Base-by-base conservation (phyloP, 73 alveolate species). In the Paramecium sonneborni region DNA sequence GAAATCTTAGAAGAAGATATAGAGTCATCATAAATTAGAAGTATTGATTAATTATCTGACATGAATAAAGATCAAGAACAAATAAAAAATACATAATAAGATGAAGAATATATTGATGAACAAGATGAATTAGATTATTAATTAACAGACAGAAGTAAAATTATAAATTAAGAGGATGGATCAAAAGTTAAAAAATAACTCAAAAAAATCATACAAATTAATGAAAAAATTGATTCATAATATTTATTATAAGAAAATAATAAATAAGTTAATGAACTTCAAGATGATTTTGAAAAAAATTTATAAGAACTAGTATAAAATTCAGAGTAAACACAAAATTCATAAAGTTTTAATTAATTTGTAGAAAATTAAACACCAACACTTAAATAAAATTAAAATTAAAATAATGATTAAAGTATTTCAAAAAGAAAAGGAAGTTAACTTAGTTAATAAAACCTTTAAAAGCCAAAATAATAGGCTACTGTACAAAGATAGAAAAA, bases 81-180 rank as follows among this genome's bases (percentile, higher is more conserved):
- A 35, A 6, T 7, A 15, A 52, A 52, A 52, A 38, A 15, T 35
- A 9, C 18, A 32, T 72, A n/a, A 72, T 52, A 18, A 52, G 68
- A 52, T 18, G 68, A 52, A 14, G 38, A 30, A 72, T 30, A 72
- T 9, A 62, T 62, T 11, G 84, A 62, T 26, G 84, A 62, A 62
- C 18, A 62, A 62, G 84, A 62, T 30, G 84, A 62, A 62, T n/a
- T 72, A 21, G 86, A 72, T 72, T 32, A 72, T 72, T 34, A 35
- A 72, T 8, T 32, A 38, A 72, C 57, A 2, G 57, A 72, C 6
- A 34, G 86, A 38, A 38, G 55, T 35, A 72, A 21, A 72, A 20
- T 32, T 6, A 72, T n/a, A 38, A 32, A n/a, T 1, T 20, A 10
- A 34, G 55, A 72, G 12, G 86, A 62, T 2, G 55, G 44, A 35